A percentile compares a stretch with the other conserved stretches of the same genome.
phyloP scores from a whole-genome alignment of 345 rosid genomes.

The Syzygium aromaticum region DNA sequence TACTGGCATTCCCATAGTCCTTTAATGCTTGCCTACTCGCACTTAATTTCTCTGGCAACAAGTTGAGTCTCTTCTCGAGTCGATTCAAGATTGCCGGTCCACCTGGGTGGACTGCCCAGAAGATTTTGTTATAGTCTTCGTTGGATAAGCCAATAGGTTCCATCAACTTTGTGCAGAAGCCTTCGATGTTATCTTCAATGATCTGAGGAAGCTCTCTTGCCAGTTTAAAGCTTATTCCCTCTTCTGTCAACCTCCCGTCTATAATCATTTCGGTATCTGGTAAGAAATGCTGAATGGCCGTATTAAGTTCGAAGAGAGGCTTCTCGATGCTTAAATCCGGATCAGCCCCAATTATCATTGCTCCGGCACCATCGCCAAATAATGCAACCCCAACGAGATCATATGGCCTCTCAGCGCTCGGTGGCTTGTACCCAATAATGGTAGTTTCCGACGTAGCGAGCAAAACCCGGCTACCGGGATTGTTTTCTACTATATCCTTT shows the following conservation, averaged over 20 bases:
- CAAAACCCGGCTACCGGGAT: conserved; percentile 80
- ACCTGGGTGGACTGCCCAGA: conserved; percentile 99
- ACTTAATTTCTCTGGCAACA: conserved; percentile 66
- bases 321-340: conserved; percentile 39
- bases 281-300: conserved; percentile 78
- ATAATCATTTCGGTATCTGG: conserved; percentile 69
- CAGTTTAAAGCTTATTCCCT: conserved; percentile 86
- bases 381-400: conserved; percentile 96
- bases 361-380: conserved; percentile 94
- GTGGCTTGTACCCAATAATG: conserved; percentile 90
- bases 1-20: conserved; percentile 95
- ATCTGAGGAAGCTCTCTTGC: conserved; percentile 87
- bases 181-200: conserved; percentile 78
- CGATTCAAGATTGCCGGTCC: conserved; percentile 94
- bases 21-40: conserved; percentile 79
- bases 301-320: conserved; percentile 87
- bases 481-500: conserved; percentile 91
- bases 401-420: conserved; percentile 74
- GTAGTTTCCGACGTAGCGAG: conserved; percentile 91
- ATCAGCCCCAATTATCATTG: conserved; percentile 71
- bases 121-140: conserved; percentile 59
- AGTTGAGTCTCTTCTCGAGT: conserved; percentile 65
- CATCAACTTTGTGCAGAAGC: conserved; percentile 66
- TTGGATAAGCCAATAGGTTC: conserved; percentile 26
- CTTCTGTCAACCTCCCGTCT: conserved; percentile 85